These are phyloP conservation scores for Pleomassaria siparia DNA, from an alignment of 2,329 filamentous ascomycete species.

Conservation along the genomic window DNA sequence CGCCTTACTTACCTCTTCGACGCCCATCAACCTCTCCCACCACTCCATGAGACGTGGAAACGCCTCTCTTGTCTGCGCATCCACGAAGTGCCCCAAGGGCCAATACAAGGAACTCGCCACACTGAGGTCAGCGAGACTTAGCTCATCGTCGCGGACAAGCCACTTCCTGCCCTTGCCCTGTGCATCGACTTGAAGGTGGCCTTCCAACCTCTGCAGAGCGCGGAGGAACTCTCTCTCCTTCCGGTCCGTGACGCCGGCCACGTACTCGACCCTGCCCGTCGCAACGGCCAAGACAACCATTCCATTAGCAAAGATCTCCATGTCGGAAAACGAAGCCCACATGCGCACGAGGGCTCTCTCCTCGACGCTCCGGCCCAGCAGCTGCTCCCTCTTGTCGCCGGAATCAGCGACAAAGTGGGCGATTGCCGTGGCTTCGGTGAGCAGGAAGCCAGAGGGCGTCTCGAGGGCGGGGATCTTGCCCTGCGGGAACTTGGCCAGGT, in stretches of 20 bases:
- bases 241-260: constrained; percentile 4
- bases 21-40: constrained; percentile 20
- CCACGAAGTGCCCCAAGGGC: constrained; percentile 19
- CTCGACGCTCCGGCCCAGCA: constrained; percentile 48
- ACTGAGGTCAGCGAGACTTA: constrained; percentile 26
- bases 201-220: constrained; percentile 15
- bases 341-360: constrained; percentile 48
- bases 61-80: constrained; percentile 14
- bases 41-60: constrained; percentile 20
- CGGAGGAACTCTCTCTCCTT: constrained; percentile 13
- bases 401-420: constrained; percentile 50
- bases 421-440: constrained; percentile 54
- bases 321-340: constrained; percentile 41
- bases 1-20: constrained; percentile 15
- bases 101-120: constrained; percentile 17
- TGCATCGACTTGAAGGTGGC: constrained; percentile 12
- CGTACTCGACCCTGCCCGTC: constrained; percentile 17
- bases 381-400: constrained; percentile 48
- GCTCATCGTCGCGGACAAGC: constrained; percentile 19
- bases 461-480: constrained; percentile 56
- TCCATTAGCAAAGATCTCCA: constrained; percentile 12
- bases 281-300: constrained; percentile 13
- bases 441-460: constrained; percentile 49
- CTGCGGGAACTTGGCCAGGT: constrained; percentile 54
- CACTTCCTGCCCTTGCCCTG: constrained; percentile 11